Evolutionary conservation across 345 rosid species (phyloP).

Genomic region (Ceriops decandra): DNA sequence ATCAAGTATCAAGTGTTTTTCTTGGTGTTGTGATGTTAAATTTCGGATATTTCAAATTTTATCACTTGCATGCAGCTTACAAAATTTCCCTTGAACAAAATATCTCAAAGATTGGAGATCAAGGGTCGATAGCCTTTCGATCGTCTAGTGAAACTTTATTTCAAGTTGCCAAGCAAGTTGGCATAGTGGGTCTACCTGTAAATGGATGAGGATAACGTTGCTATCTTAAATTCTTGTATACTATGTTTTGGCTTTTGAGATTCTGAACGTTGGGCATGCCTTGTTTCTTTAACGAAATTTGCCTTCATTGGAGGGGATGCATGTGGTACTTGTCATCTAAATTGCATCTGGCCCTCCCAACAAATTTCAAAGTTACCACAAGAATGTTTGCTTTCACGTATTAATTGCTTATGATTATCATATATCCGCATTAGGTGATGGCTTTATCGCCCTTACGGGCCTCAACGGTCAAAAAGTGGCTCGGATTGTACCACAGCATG

Average conservation of each 20-base stretch:
- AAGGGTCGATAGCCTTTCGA: not conserved
- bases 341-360: slow-evolving; percentile 39
- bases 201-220: slow-evolving; percentile 26
- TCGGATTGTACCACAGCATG: too few relatives aligned
- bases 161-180: slow-evolving; percentile 26
- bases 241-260: slow-evolving; percentile 4
- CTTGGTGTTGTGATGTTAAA: too few relatives aligned
- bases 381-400: too few relatives aligned
- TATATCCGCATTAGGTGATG: too few relatives aligned
- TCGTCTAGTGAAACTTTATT: not conserved
- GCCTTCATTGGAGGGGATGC: not conserved
- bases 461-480: too few relatives aligned
- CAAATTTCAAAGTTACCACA: slow-evolving; percentile 21
- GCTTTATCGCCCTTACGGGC: too few relatives aligned
- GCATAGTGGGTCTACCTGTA: slow-evolving; percentile 6
- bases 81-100: too few relatives aligned
- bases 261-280: slow-evolving; percentile 12
- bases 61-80: too few relatives aligned
- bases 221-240: not conserved
- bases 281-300: not conserved
- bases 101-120: too few relatives aligned
- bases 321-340: not conserved
- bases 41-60: too few relatives aligned
- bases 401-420: too few relatives aligned
- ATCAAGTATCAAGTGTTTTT: too few relatives aligned